Conservation (phyloP, 2,329 filamentous ascomycete genomes). For the Paracamarosporium sp. region DNA sequence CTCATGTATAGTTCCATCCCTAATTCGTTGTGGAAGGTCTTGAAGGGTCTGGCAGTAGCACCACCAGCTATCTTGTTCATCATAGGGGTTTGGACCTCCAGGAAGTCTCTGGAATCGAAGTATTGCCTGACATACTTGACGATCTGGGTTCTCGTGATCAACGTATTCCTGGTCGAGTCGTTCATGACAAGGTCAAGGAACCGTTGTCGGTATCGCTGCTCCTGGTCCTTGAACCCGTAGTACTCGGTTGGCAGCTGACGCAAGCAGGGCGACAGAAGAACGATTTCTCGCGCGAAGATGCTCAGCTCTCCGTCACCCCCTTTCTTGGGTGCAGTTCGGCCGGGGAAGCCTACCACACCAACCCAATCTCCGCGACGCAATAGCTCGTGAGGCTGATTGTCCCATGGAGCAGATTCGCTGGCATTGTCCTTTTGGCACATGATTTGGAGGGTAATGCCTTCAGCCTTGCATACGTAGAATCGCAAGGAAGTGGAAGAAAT, state of each 20-base stretch:
- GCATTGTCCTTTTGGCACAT: constrained; percentile 88
- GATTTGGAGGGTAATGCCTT: constrained; percentile 83
- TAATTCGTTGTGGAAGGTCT: constrained; percentile 94
- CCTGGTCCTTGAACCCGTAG: constrained; percentile 94
- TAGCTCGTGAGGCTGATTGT: constrained; percentile 81
- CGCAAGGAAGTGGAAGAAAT: constrained; percentile 40
- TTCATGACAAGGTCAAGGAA: constrained; percentile 99
- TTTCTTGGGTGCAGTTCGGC: constrained; percentile 87
- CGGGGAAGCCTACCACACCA: constrained; percentile 83
- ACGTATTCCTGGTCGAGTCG: constrained; percentile 80
- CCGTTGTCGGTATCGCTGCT: constrained; percentile 89
- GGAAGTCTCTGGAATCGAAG: constrained; percentile 66
- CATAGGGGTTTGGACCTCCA: constrained; percentile 94
- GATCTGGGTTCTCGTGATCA: constrained; percentile 86
- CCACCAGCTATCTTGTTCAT: constrained; percentile 95
- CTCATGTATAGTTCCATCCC: constrained; percentile 95
- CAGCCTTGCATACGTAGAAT: constrained; percentile 61
- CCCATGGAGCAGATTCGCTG: constrained; percentile 73
- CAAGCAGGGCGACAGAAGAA: constrained; percentile 87
- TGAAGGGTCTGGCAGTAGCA: constrained; percentile 92
- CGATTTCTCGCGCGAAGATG: constrained; percentile 87
- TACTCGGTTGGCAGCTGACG: constrained; percentile 74
- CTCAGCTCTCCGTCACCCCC: constrained; percentile 90
- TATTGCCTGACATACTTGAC: constrained; percentile 71
- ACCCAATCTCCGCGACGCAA: constrained; percentile 92